These are phyloP conservation scores for Globisporangium paroecandrum DNA, from an alignment of 352 stramenopile species.

Conservation along the genomic window DNA sequence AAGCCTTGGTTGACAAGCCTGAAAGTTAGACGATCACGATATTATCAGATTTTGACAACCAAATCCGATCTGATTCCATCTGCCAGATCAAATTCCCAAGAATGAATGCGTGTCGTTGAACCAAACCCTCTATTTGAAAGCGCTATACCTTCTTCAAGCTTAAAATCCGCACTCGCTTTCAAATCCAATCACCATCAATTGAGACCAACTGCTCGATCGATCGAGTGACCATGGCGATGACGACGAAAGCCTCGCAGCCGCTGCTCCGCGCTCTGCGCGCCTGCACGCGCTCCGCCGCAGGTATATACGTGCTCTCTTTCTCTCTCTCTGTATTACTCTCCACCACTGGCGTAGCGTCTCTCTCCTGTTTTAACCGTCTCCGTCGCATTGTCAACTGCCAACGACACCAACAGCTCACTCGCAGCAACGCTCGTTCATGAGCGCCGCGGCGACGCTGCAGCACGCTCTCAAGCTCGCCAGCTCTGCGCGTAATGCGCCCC, in stretches of 20 bases:
- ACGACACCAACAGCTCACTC: not conserved
- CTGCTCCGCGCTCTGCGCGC: not conserved
- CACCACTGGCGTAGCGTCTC: not conserved
- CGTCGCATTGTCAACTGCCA: not conserved
- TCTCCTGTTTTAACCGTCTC: not conserved
- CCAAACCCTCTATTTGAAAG: not conserved
- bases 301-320: not conserved
- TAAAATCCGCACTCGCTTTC: not conserved
- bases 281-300: not conserved
- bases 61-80: not conserved
- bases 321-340: not conserved
- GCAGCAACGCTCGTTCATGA: constrained; percentile 12
- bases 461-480: not conserved
- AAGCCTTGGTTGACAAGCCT: too few relatives aligned
- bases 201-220: not conserved
- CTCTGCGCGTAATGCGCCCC: not conserved
- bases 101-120: not conserved
- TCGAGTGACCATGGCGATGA: not conserved
- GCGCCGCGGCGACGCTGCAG: constrained; percentile 5
- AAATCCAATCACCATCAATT: not conserved
- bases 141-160: not conserved
- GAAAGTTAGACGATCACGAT: too few relatives aligned
- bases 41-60: not conserved
- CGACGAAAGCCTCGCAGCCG: not conserved
- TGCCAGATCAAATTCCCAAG: not conserved